A percentile compares a stretch with the other conserved stretches of the same genome.
Conservation (phyloP, 495 filamentous ascomycete genomes). For the Tuber microsphaerosporum region DNA sequence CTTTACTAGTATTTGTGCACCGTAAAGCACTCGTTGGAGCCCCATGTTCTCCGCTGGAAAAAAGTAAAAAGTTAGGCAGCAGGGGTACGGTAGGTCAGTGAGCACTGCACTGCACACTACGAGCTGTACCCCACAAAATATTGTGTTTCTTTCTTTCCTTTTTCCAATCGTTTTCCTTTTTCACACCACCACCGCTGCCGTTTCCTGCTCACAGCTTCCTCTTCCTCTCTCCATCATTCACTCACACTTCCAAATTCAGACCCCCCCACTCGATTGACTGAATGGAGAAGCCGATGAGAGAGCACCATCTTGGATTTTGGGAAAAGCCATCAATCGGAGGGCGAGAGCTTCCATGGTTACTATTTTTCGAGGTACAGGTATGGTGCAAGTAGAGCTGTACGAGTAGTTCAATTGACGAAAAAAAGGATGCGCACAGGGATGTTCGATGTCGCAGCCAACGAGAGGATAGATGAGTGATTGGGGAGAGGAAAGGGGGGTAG, state of each 20-base stretch:
- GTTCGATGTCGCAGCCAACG: not conserved
- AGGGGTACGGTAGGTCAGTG: not conserved
- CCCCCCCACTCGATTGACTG: not conserved
- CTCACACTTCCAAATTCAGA: not conserved
- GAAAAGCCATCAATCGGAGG: no score
- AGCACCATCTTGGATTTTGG: not conserved
- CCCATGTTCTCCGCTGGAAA: not conserved
- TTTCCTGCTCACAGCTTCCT: not conserved
- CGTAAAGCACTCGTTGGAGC: not conserved
- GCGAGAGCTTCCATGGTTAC: not conserved
- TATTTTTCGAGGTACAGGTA: not conserved
- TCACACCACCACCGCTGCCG: not conserved
- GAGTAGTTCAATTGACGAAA: not conserved
- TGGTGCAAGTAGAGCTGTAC: not conserved
- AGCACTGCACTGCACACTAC: not conserved
- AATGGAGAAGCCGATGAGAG: not conserved
- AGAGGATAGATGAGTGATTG: not conserved
- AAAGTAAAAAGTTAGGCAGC: not conserved
- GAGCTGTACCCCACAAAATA: slow-evolving; percentile 4
- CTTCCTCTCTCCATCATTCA: not conserved
- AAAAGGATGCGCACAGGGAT: not conserved
- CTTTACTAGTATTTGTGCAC: no score
- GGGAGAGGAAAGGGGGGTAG: not conserved
- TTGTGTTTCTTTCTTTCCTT: slow-evolving; percentile 4
- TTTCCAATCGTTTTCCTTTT: slow-evolving; percentile 2